A percentile compares a stretch with the other conserved stretches of the same genome.
Conservation (phyloP, 441 rosid genomes). For the Pelargonium myrrhifolium region DNA sequence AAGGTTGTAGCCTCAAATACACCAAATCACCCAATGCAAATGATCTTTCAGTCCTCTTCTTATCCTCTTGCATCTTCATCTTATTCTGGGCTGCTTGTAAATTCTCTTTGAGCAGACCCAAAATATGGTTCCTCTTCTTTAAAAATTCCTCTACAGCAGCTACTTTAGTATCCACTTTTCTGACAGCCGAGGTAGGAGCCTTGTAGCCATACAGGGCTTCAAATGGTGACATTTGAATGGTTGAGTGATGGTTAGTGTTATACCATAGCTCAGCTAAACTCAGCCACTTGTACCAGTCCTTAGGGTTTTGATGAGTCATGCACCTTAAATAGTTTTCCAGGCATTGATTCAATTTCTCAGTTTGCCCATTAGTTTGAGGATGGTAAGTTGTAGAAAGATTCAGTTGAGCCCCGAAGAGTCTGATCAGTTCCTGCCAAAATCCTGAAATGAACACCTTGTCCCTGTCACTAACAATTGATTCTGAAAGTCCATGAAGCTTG, state of each 20-base stretch:
- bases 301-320: background rate
- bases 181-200: background rate
- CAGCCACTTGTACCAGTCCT: background rate
- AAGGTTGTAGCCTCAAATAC: constrained; percentile 1
- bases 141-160: fast-evolving
- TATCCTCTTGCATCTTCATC: background rate
- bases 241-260: background rate
- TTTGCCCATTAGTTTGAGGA: background rate
- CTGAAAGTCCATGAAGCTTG: background rate
- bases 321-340: constrained; percentile 2
- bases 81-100: background rate
- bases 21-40: background rate
- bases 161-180: background rate
- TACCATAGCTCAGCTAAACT: background rate
- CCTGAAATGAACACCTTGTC: background rate
- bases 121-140: background rate
- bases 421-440: background rate
- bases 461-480: background rate
- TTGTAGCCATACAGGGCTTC: background rate
- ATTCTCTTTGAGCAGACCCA: fast-evolving
- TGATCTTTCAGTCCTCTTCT: background rate
- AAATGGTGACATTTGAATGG: background rate
- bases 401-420: too few species aligned
- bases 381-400: background rate
- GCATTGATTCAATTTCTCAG: background rate